Conservation (phyloP, 176 grass and related monocot genomes). For the Aegilops bicornis region DNA sequence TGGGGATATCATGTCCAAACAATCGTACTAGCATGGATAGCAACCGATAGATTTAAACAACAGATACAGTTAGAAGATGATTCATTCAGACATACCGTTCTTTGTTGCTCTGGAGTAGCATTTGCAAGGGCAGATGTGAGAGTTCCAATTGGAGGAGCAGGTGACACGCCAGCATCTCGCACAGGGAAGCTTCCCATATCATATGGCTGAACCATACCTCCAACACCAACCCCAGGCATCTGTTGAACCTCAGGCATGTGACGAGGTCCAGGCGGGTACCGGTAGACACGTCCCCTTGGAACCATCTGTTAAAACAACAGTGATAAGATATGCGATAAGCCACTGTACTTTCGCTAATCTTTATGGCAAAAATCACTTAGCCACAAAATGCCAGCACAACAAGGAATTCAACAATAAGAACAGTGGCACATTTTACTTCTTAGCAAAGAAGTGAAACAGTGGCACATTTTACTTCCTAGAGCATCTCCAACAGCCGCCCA, state of each 20-base stretch:
- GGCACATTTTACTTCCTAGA: neutral
- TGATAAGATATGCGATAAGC: neutral
- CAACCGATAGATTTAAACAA: neutral
- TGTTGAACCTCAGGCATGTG: constrained; percentile 64
- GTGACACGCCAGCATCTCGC: constrained; percentile 61
- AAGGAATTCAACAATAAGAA: neutral
- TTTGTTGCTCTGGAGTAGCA: constrained; percentile 86
- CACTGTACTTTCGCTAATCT: neutral
- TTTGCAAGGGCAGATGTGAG: constrained; percentile 94
- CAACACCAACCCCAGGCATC: constrained; percentile 52
- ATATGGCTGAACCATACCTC: constrained; percentile 75
- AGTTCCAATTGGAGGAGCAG: constrained; percentile 60
- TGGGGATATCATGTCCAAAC: neutral
- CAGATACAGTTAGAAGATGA: neutral
- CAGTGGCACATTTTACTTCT: neutral
- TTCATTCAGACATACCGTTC: constrained; percentile 58
- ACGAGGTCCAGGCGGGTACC: constrained; percentile 70
- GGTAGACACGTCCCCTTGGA: constrained; percentile 74
- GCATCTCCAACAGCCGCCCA: too few relatives aligned
- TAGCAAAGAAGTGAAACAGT: neutral
- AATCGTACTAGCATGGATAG: neutral
- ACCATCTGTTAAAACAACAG: constrained; percentile 60
- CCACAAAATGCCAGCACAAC: neutral
- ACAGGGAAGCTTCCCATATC: constrained; percentile 64
- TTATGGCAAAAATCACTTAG: neutral